phyloP scores from a whole-genome alignment of 768 basidiomycete species.

The Auricularia heimuer region DNA sequence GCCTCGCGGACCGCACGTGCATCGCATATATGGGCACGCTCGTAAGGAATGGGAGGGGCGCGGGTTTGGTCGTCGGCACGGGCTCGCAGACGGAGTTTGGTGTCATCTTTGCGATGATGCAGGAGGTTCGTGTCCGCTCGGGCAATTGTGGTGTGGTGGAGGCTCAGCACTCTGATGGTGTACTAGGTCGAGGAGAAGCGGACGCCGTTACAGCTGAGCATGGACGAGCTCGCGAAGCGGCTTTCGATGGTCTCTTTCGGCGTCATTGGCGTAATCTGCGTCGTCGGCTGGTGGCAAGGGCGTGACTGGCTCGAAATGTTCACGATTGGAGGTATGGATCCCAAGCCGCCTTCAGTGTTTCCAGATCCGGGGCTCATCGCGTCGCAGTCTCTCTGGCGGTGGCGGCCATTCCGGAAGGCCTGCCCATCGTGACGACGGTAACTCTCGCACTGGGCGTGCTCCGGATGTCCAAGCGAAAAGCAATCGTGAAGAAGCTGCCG shows the following conservation, averaged over 20 bases:
- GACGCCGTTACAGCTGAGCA: slow-evolving; percentile 84
- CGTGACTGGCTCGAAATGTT: slow-evolving; percentile 97
- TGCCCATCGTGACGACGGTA: slow-evolving; percentile 95
- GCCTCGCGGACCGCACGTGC: slow-evolving; percentile 77
- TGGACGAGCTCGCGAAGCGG: slow-evolving; percentile 94
- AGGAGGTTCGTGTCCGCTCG: too few relatives aligned
- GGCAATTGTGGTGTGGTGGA: too few relatives aligned
- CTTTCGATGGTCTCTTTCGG: slow-evolving; percentile 85
- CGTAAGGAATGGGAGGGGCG: slow-evolving; percentile 79
- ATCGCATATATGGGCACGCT: slow-evolving; percentile 95
- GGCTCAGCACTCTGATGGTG: not conserved
- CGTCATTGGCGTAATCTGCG: slow-evolving; percentile 87
- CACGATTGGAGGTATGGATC: slow-evolving; percentile 80
- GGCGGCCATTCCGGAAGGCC: slow-evolving; percentile 94
- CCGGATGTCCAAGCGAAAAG: slow-evolving; percentile 88
- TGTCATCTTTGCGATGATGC: slow-evolving; percentile 96
- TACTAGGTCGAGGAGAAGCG: slow-evolving; percentile 69
- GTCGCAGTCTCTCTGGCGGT: slow-evolving; percentile 85
- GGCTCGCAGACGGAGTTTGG: slow-evolving; percentile 89
- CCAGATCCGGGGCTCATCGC: not conserved
- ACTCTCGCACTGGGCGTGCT: slow-evolving; percentile 91
- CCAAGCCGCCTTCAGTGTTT: not conserved
- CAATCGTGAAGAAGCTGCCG: slow-evolving; percentile 94
- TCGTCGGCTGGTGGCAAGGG: slow-evolving; percentile 79
- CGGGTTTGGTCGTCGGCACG: slow-evolving; percentile 79